Percentiles rank a stretch among this genome's conserved stretches.
phyloP scores from a whole-genome alignment of 139 green algal species.

The Ettlia oleoabundans region DNA sequence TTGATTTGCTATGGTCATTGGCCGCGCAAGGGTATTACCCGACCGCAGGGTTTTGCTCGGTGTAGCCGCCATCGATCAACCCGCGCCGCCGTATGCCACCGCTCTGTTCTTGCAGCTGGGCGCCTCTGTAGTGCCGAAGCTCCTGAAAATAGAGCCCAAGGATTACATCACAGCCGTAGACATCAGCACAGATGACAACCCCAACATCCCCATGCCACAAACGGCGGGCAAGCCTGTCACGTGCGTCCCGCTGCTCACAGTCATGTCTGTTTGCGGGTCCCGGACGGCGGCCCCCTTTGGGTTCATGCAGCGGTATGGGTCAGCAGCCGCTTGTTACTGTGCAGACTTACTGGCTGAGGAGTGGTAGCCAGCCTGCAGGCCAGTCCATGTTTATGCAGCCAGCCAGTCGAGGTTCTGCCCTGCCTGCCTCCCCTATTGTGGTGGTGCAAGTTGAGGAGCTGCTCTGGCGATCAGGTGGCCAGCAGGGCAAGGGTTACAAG shows the following conservation, averaged over 20 bases:
- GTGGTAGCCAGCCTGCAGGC: background rate
- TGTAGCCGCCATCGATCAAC: background rate
- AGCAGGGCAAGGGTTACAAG: too few species aligned
- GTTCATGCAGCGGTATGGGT: too few species aligned
- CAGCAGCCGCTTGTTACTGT: background rate
- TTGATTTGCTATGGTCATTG: too few species aligned
- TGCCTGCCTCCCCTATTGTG: background rate
- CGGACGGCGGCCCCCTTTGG: too few species aligned
- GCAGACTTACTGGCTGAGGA: background rate
- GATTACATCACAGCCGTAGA: conserved; percentile 1
- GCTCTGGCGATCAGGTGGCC: too few species aligned
- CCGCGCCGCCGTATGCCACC: too few species aligned
- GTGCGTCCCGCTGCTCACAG: background rate
- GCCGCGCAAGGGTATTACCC: too few species aligned
- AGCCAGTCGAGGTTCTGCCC: too few species aligned
- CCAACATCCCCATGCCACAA: conserved; percentile 11
- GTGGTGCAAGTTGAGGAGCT: too few species aligned
- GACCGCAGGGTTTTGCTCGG: too few species aligned
- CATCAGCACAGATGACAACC: conserved; percentile 8
- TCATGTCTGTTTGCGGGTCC: too few species aligned
- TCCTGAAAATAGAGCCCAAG: background rate
- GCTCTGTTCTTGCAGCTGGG: background rate
- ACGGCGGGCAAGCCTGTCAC: conserved; percentile 21
- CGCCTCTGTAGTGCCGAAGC: background rate
- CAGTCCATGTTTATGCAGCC: too few species aligned